phyloP scores from a whole-genome alignment of 2,329 filamentous ascomycete species.

The Colletotrichum tamarilloi region DNA sequence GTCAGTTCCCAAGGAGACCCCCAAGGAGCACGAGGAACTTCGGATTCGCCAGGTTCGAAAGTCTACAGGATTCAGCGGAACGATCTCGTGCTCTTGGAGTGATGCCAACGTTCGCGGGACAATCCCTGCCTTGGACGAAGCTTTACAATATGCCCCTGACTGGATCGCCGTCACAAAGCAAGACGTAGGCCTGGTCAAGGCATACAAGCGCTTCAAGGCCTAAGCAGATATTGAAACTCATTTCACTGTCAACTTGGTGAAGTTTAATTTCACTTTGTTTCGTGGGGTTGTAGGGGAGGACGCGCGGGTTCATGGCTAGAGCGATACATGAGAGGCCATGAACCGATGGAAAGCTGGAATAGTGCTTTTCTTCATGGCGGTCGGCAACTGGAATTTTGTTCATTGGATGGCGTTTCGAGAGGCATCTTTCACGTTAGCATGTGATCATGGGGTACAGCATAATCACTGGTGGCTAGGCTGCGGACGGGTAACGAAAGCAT shows the following conservation, averaged over 20 bases:
- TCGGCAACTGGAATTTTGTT: background rate
- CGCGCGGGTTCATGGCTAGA: background rate
- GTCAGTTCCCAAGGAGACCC: too few relatives aligned
- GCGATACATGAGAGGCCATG: background rate
- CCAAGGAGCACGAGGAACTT: slow-evolving; percentile 38
- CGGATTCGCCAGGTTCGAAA: slow-evolving; percentile 42
- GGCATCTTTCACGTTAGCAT: slow-evolving; percentile 7
- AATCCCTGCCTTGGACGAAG: slow-evolving; percentile 88
- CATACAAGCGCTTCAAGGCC: slow-evolving; percentile 2
- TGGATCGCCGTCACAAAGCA: slow-evolving; percentile 84
- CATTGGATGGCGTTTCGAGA: slow-evolving; percentile 22
- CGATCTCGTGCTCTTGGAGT: slow-evolving; percentile 85
- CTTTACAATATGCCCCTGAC: slow-evolving; percentile 77
- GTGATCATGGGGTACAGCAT: background rate
- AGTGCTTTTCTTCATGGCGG: background rate
- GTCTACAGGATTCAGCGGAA: slow-evolving; percentile 64
- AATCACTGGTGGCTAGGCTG: slow-evolving; percentile 7
- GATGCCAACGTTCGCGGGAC: slow-evolving; percentile 78
- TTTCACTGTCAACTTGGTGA: background rate
- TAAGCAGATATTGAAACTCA: background rate
- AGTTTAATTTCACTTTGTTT: background rate
- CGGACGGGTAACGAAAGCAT: background rate
- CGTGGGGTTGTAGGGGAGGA: background rate
- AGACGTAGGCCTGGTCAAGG: slow-evolving; percentile 23
- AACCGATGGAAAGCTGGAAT: background rate